Evolutionary conservation across 2,329 filamentous ascomycete genomes (phyloP).

Genomic region (Colletotrichum tanaceti): DNA sequence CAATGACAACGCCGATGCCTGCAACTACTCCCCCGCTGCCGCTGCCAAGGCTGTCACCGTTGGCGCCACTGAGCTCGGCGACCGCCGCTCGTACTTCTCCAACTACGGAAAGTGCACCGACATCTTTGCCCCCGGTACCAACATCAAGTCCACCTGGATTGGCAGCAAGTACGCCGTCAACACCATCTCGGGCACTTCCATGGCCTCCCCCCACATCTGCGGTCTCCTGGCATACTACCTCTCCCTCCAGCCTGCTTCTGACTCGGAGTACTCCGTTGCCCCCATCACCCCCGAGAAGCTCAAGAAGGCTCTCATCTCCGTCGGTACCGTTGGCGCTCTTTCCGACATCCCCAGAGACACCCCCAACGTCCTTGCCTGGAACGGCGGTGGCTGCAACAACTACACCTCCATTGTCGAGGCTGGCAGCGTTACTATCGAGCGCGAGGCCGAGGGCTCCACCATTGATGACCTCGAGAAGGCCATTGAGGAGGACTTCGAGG

Average conservation of each 20-base stretch:
- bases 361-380: slow-evolving; percentile 97
- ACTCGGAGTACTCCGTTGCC: slow-evolving; percentile 91
- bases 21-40: slow-evolving; percentile 98
- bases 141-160: slow-evolving; percentile 98
- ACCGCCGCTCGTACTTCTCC: slow-evolving; percentile 99
- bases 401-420: slow-evolving; percentile 83
- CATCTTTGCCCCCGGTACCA: slow-evolving; percentile 97
- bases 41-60: slow-evolving; percentile 94
- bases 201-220: slow-evolving; percentile 97
- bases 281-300: slow-evolving; percentile 93
- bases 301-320: slow-evolving; percentile 86
- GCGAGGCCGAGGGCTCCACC: slow-evolving; percentile 56
- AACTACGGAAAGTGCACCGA: slow-evolving; percentile 99
- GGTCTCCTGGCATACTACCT: slow-evolving; percentile 98
- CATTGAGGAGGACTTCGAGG: slow-evolving; percentile 70
- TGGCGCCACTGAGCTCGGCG: slow-evolving; percentile 90
- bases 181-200: slow-evolving; percentile 99
- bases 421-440: slow-evolving; percentile 74
- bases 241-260: slow-evolving; percentile 89
- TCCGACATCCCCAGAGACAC: slow-evolving; percentile 87
- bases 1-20: slow-evolving; percentile 98
- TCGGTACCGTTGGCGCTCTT: slow-evolving; percentile 83
- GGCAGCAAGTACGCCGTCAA: slow-evolving; percentile 96
- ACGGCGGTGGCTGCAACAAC: slow-evolving; percentile 95
- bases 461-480: slow-evolving; percentile 71